Base-by-base conservation (phyloP, 2,329 filamentous ascomycete genomes). In the Fusarium sp. region DNA sequence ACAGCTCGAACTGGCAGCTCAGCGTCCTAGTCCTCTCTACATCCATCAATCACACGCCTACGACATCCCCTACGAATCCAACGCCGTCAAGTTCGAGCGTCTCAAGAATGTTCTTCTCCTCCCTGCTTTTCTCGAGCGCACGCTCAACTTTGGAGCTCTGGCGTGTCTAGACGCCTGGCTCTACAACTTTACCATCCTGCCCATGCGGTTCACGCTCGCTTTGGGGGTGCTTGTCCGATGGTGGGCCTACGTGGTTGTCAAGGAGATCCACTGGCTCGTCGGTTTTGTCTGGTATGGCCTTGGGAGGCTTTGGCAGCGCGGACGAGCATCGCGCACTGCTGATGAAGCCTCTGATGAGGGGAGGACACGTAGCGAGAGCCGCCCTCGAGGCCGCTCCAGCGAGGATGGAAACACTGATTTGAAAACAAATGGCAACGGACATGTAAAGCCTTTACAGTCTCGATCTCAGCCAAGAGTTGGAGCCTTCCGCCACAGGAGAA, bases 121-220 rank as follows among this genome's bases (percentile, higher is more conserved):
- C 4, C 93, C 94, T 0, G 85, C 87, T 0, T 91, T 90, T 59
- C 82, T 99, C 6, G 95, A 99, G 77, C 85, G 90, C 41, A 90
- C 93, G 0, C 83, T 99, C 6, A 87, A 88, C 58, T 98, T 99
- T 77, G 95, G 95, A 7, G 89, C 91, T 0, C 78, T 98, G 31
- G 93, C 94, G 7, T 99, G 95, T 76, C 81, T 99, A 6, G 95
- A 99, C 74, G 91, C 94, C 2, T 99, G 94, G 93, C 85, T 99
- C 1, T 95, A 97, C 77, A 96, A 92, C 1, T 96, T 99, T 70
- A 99, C 95, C 0, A 97, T 99, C 40, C 80, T 99, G 0, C 95
- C 95, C 1, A 83, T 99, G 57, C 86, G 95, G 3, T 98, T 99
- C 69, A 75, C 91, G 50, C 90, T 93, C 56, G 94, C 95, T 1